A percentile compares a stretch with the other conserved stretches of the same genome.
Evolutionary conservation across 2,329 filamentous ascomycete genomes (phyloP).

Genomic region (Colletotrichum melonis): DNA sequence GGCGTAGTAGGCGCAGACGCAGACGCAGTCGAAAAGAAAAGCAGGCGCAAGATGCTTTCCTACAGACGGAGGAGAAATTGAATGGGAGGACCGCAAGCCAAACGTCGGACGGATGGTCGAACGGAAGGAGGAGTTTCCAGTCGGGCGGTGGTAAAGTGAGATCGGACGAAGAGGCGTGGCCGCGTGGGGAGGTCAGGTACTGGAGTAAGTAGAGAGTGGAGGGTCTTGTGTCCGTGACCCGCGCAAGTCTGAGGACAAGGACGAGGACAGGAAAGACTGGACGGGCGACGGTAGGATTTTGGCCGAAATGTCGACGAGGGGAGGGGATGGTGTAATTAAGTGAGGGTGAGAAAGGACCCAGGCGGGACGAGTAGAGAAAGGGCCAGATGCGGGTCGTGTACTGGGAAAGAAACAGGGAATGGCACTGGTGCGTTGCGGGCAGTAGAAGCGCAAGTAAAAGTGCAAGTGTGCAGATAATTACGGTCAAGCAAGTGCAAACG

Average conservation of each 20-base stretch:
- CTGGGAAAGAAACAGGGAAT: neutral
- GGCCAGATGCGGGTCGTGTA: conserved; percentile 1
- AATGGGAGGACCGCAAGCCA: conserved; percentile 12
- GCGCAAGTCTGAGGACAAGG: conserved; percentile 2
- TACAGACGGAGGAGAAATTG: neutral
- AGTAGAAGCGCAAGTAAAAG: neutral
- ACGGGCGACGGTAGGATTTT: neutral
- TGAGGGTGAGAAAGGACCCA: neutral
- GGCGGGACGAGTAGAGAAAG: conserved; percentile 5
- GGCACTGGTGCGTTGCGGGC: neutral
- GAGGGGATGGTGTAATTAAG: conserved; percentile 23
- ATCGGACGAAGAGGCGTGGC: conserved; percentile 28
- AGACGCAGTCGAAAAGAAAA: conserved; percentile 8
- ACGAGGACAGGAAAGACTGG: conserved; percentile 1
- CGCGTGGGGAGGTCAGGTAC: conserved; percentile 10
- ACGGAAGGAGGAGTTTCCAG: conserved; percentile 20
- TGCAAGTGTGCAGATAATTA: neutral
- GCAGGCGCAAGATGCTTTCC: neutral
- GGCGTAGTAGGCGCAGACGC: neutral
- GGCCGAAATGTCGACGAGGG: conserved; percentile 7
- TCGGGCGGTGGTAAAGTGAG: conserved; percentile 17
- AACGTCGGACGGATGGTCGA: conserved; percentile 30
- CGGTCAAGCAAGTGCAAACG: neutral
- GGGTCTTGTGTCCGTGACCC: conserved; percentile 20
- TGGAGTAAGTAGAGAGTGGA: neutral